Percentiles rank a stretch among this genome's conserved stretches.
phyloP scores from a whole-genome alignment of 148 eudicot species.

The Chenopodium album region DNA sequence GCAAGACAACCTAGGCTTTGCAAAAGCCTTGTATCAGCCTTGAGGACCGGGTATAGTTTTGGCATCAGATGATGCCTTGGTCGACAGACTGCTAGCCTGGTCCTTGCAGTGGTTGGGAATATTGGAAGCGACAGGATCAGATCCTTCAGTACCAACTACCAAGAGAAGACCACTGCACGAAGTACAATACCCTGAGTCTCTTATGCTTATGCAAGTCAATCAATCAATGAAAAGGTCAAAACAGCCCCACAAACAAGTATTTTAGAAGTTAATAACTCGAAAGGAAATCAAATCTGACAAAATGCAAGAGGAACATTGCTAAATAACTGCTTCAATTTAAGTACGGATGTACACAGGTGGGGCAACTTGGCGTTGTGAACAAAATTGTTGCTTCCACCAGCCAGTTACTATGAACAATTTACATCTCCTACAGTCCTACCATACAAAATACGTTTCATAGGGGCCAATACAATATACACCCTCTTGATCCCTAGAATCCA shows the following conservation, averaged over 20 bases:
- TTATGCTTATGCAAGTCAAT: background rate
- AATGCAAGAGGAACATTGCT: background rate
- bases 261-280: too few relatives aligned
- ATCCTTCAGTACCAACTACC: too few relatives aligned
- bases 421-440: background rate
- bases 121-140: too few relatives aligned
- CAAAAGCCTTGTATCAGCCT: too few relatives aligned
- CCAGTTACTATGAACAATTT: conserved; percentile 1
- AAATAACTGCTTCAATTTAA: background rate
- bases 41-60: too few relatives aligned
- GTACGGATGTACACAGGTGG: background rate
- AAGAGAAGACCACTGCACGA: too few relatives aligned
- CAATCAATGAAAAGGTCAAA: too few relatives aligned
- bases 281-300: background rate
- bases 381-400: conserved; percentile 48
- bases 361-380: conserved; percentile 24
- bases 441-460: conserved; percentile 3
- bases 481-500: background rate
- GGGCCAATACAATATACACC: background rate
- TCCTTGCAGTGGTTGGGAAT: too few relatives aligned
- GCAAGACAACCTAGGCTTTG: background rate
- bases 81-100: too few relatives aligned
- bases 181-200: background rate
- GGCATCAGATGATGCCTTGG: too few relatives aligned
- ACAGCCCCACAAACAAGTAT: background rate